Evolutionary conservation across 73 alveolate genomes (phyloP), one percentile per base, ranked within the genome.

Genomic region (Loxodes magnus): DNA sequence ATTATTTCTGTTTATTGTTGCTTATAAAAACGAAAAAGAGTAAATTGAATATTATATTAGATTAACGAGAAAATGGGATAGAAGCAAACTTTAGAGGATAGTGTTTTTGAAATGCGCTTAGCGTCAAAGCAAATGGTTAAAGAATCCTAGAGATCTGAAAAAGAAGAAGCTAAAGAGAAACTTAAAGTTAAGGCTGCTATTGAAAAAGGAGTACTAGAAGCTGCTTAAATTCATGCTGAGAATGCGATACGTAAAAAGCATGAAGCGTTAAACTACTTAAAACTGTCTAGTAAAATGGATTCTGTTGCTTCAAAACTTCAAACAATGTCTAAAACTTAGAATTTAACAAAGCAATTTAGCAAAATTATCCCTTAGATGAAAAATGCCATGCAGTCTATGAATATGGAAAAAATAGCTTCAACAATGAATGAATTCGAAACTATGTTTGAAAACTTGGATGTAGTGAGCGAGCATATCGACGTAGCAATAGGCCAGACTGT

Each of bases 381-480:
- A 4, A 12, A 30, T 23, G 77, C 71, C 25, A 53, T 72, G 39
- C 21, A 39, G 27, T 30, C 53, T 7, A 72, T 72, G 87, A 66
- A 72, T 46, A 23, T 56, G 41, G 73, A 67, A 64, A 67, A 58
- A 48, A 64, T 69, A 9, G 22, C 51, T 44, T 50, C 43, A 41
- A n/a, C 57, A 22, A 72, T 72, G 87, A 48, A 27, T 35, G 14
- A 64, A n/a, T 77, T 77, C 44, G 90, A 77, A 36, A 68, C 61
- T 26, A 67, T 70, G 24, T 77, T 77, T 35, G 90, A 77, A 55
- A 77, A 73, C 51, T 55, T 77, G 7, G 90, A 74, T 38, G 88
- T 74, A 4, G 72, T 60, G 41, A 54, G 82, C 1, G 88, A 67
- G 66, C 62, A 65, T 15, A 24, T 74, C 51, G 67, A 74, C 33